phyloP scores from a whole-genome alignment of 2,329 filamentous ascomycete genomes.

The Aurifilum marmelostoma region DNA sequence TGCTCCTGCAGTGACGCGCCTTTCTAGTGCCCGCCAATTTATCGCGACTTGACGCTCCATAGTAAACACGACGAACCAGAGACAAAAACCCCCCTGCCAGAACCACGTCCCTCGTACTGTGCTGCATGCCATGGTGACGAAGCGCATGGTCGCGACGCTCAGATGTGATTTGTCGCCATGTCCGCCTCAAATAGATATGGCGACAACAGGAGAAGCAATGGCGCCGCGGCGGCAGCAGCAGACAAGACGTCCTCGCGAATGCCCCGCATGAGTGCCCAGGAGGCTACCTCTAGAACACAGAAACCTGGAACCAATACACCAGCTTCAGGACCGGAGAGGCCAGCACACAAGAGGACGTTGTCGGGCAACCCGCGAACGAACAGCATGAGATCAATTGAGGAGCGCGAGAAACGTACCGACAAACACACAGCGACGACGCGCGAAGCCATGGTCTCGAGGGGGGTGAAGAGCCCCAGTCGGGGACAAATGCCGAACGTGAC shows the following conservation, averaged over 20 bases:
- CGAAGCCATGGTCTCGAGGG: slow-evolving; percentile 63
- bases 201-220: slow-evolving; percentile 34
- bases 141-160: slow-evolving; percentile 21
- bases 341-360: slow-evolving; percentile 58
- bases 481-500: slow-evolving; percentile 41
- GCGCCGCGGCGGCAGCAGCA: slow-evolving; percentile 20
- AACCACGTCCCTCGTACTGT: not conserved
- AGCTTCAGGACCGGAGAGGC: slow-evolving; percentile 21
- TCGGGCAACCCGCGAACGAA: slow-evolving; percentile 59
- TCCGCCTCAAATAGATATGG: slow-evolving; percentile 35
- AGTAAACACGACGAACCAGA: slow-evolving; percentile 18
- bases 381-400: slow-evolving; percentile 52
- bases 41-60: slow-evolving; percentile 16
- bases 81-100: slow-evolving; percentile 1
- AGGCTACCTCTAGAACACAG: slow-evolving; percentile 42
- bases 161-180: slow-evolving; percentile 36
- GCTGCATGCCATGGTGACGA: slow-evolving; percentile 17
- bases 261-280: slow-evolving; percentile 36
- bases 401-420: slow-evolving; percentile 62
- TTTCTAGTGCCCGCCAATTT: slow-evolving; percentile 16
- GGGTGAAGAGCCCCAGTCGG: slow-evolving; percentile 62
- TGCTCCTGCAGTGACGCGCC: slow-evolving; percentile 23
- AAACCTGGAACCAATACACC: slow-evolving; percentile 34
- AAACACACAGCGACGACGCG: slow-evolving; percentile 61
- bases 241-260: slow-evolving; percentile 29